These are phyloP conservation scores for Pleurotus citrinopileatus DNA, from an alignment of 768 basidiomycete species.

Conservation along the genomic window DNA sequence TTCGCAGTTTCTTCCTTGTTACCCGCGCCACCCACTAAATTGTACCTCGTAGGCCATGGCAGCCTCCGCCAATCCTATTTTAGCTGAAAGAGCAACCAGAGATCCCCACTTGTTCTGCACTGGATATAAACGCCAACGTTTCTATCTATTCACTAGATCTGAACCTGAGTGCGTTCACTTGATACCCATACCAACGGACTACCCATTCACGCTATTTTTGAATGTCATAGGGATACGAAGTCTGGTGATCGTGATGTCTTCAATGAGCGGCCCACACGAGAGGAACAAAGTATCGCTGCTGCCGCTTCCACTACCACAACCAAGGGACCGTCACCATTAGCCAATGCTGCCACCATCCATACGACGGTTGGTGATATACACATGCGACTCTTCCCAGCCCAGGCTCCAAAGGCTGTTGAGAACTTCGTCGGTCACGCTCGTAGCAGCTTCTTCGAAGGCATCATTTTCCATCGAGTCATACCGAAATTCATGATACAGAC, in stretches of 20 bases:
- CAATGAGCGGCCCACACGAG: slow-evolving; percentile 95
- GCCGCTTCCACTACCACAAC: slow-evolving; percentile 45
- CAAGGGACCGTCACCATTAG: slow-evolving; percentile 65
- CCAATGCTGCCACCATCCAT: slow-evolving; percentile 85
- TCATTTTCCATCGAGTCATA: slow-evolving; percentile 97
- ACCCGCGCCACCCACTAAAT: background rate
- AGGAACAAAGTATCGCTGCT: slow-evolving; percentile 87
- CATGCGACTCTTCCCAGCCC: slow-evolving; percentile 82
- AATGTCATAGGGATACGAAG: slow-evolving; percentile 66
- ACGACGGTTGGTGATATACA: slow-evolving; percentile 95
- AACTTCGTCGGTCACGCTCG: slow-evolving; percentile 94
- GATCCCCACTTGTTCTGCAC: slow-evolving; percentile 94
- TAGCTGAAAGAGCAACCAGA: slow-evolving; percentile 78
- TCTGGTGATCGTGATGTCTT: slow-evolving; percentile 92
- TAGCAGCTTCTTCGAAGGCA: slow-evolving; percentile 87
- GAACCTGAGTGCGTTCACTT: slow-evolving; percentile 76
- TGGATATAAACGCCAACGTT: slow-evolving; percentile 88
- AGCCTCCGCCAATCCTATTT: slow-evolving; percentile 91
- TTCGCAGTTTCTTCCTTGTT: slow-evolving; percentile 29
- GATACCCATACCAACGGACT: background rate
- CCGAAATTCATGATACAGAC: slow-evolving; percentile 99
- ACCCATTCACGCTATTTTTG: background rate
- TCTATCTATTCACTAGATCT: slow-evolving; percentile 91
- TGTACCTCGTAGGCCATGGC: slow-evolving; percentile 70
- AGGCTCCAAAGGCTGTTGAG: slow-evolving; percentile 94